phyloP scores from a whole-genome alignment of 345 rosid genomes.

The Gossypium longicalyx region DNA sequence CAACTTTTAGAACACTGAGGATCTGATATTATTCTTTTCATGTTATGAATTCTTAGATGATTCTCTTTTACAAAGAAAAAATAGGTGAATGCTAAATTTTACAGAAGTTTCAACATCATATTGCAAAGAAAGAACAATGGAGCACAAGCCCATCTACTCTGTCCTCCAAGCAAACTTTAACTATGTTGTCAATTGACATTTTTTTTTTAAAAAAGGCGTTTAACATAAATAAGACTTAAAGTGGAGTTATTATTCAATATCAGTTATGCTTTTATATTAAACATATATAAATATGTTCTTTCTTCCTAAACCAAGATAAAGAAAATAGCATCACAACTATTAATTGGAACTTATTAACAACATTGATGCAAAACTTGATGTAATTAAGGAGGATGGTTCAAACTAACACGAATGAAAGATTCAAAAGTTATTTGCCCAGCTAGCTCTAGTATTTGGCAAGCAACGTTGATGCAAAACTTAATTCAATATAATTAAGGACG shows the following conservation, averaged over 20 bases:
- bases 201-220: background rate
- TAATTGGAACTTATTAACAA: background rate
- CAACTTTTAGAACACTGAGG: background rate
- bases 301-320: conserved; percentile 3
- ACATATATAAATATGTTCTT: background rate
- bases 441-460: too few species aligned
- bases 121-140: background rate
- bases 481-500: too few species aligned
- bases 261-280: background rate
- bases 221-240: conserved; percentile 1
- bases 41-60: background rate
- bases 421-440: too few species aligned
- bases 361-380: background rate
- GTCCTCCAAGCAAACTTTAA: background rate
- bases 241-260: background rate
- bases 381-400: too few species aligned
- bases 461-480: background rate
- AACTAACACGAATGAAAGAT: too few species aligned
- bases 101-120: background rate
- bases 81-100: background rate
- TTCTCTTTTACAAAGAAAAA: background rate
- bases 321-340: background rate
- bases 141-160: background rate
- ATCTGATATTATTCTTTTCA: background rate
- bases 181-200: background rate